Evolutionary conservation across 2,329 filamentous ascomycete genomes (phyloP), one percentile per base, ranked within the genome.

Genomic region (Neurospora crassa): DNA sequence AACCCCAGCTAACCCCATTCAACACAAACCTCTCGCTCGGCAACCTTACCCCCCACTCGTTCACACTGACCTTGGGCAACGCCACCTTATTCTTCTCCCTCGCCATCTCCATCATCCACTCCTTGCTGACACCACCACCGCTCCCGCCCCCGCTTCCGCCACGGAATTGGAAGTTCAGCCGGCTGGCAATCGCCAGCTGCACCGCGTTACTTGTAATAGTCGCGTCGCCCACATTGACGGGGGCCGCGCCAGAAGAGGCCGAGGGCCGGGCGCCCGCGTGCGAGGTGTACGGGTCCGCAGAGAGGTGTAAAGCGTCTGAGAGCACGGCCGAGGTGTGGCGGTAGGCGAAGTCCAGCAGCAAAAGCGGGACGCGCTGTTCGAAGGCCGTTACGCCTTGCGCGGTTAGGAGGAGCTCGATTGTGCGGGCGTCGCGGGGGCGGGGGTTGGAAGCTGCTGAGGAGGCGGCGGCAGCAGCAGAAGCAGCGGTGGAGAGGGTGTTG

Each of bases 271-370:
- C 78, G 70, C 87, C 87, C 2, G 87, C 87, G 71, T 88, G 85
- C 7, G 84, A 82, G 24, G 87, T 84, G 82, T 92, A 91, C 8
- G 90, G 90, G 79, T 93, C 91, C 7, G 88, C 86, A 6, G 87
- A 85, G 37, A 92, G 86, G 77, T 92, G 90, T 18, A 92, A 81
- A 7, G 89, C 90, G 81, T 94, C 91, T 75, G 84, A 88, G 24
- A 94, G 88, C 43, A 94, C 85, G 71, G 88, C 86, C 1, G 89
- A 89, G 11, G 91, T 92, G 84, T 94, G 92, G 45, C 92, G 89
- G 85, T 96, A 96, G 68, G 92, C 91, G 78, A 95, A 95, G 83
- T 96, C 92, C 79, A 96, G 89, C 68, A 96, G 89, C 72, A 94
- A 89, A 0, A 95, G 87, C 0, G 92, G 92, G 1, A 96, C 92